A percentile compares a stretch with the other conserved stretches of the same genome.
phyloP scores from a whole-genome alignment of 768 basidiomycete genomes.

The Boletus huronensis region DNA sequence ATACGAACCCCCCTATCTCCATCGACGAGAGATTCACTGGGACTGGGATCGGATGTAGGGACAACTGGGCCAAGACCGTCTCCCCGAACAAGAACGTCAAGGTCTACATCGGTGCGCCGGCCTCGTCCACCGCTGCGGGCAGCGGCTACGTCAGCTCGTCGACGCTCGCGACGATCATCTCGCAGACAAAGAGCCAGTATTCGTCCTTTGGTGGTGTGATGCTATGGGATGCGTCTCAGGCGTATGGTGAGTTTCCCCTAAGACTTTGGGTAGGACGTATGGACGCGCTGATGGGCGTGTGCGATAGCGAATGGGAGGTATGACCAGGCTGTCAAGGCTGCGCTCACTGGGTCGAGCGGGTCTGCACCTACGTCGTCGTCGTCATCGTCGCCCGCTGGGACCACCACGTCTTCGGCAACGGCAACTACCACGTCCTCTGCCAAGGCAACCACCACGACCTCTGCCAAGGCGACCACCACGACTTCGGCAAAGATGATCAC shows the following conservation, averaged over 20 bases:
- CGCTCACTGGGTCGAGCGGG: conserved; percentile 26
- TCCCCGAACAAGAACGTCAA: conserved; percentile 47
- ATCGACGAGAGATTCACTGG: neutral
- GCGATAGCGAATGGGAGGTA: conserved; percentile 40
- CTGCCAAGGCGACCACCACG: conserved; percentile 2
- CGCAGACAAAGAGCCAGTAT: conserved; percentile 34
- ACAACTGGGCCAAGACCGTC: conserved; percentile 42
- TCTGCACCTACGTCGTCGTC: conserved; percentile 1
- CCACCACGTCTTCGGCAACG: neutral
- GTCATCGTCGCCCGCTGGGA: too few species aligned
- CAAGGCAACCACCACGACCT: neutral
- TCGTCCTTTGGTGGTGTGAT: conserved; percentile 46
- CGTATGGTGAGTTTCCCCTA: conserved; percentile 32
- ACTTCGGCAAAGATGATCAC: too few species aligned
- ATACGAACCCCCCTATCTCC: neutral
- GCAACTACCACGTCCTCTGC: neutral
- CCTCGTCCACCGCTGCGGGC: conserved; percentile 37
- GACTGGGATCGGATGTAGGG: conserved; percentile 28
- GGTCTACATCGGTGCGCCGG: conserved; percentile 48
- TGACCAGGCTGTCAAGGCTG: conserved; percentile 41
- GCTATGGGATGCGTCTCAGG: conserved; percentile 46
- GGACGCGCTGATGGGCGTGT: neutral
- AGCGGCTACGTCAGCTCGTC: conserved; percentile 39
- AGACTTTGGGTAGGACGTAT: neutral
- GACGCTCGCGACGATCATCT: conserved; percentile 32